Evolutionary conservation across 352 stramenopile genomes (phyloP).

Genomic region (Phytophthora palmivora): DNA sequence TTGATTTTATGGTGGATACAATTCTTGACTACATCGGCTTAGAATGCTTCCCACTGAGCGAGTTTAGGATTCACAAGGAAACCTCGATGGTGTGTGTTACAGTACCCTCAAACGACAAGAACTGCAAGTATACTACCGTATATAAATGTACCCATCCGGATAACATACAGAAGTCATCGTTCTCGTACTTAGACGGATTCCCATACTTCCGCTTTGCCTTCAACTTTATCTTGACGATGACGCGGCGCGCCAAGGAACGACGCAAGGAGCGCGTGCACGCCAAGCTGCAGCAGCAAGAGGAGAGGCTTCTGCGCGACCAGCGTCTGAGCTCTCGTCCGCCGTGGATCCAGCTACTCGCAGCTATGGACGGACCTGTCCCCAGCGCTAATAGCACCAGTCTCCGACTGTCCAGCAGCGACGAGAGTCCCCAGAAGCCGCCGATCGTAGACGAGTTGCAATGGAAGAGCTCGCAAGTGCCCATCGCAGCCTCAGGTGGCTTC

Average conservation of each 20-base stretch:
- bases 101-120: no score
- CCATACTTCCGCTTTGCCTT: constrained; percentile 42
- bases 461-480: constrained; percentile 79
- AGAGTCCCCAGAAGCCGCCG: constrained; percentile 21
- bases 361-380: constrained; percentile 53
- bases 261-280: constrained; percentile 66
- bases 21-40: no score
- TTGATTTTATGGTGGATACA: no score
- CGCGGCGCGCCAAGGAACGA: constrained; percentile 77
- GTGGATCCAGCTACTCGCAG: constrained; percentile 66
- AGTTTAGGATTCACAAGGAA: no score
- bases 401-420: constrained; percentile 11
- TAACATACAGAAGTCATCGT: no score
- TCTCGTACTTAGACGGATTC: no score
- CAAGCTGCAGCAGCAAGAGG: constrained; percentile 57
- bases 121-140: no score
- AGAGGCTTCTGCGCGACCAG: constrained; percentile 45
- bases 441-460: constrained; percentile 75
- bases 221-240: constrained; percentile 50
- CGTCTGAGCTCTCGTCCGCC: constrained; percentile 50
- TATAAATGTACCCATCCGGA: no score
- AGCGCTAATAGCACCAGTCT: constrained; percentile 21
- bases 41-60: no score
- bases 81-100: no score
- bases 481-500: constrained; percentile 69